phyloP scores from a whole-genome alignment of 257 asterid species.

The Solanum boliviense region DNA sequence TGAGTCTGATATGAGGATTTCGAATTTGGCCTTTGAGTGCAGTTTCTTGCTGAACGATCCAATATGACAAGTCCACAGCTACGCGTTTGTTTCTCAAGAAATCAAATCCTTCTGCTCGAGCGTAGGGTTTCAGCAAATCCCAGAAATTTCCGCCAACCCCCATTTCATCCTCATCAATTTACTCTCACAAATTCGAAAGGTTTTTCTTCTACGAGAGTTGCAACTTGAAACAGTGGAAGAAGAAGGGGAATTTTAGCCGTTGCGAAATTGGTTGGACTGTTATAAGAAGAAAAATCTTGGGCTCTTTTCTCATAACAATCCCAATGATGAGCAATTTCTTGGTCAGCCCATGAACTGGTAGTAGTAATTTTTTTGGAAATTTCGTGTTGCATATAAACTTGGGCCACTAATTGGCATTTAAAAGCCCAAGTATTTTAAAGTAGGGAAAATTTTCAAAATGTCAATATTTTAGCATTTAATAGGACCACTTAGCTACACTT shows the following conservation, averaged over 20 bases:
- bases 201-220: neutral
- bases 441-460: too few relatives aligned
- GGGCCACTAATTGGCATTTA: neutral
- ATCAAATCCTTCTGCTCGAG: conserved; percentile 55
- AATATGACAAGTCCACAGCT: conserved; percentile 89
- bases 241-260: neutral
- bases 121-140: conserved; percentile 88
- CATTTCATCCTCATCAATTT: conserved; percentile 23
- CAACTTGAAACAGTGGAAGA: neutral
- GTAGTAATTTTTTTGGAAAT: neutral
- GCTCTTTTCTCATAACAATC: neutral
- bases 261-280: neutral
- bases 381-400: neutral
- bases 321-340: neutral
- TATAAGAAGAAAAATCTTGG: neutral
- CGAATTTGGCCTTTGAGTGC: conserved; percentile 63
- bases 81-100: conserved; percentile 94
- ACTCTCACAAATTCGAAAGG: neutral
- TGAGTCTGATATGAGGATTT: conserved; percentile 69
- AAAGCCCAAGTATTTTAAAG: neutral
- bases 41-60: conserved; percentile 91
- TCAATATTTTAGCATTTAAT: too few relatives aligned
- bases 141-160: conserved; percentile 92
- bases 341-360: neutral
- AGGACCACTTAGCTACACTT: too few relatives aligned